Evolutionary conservation across 2,329 filamentous ascomycete genomes (phyloP).

Genomic region (Penicillium occitanis): DNA sequence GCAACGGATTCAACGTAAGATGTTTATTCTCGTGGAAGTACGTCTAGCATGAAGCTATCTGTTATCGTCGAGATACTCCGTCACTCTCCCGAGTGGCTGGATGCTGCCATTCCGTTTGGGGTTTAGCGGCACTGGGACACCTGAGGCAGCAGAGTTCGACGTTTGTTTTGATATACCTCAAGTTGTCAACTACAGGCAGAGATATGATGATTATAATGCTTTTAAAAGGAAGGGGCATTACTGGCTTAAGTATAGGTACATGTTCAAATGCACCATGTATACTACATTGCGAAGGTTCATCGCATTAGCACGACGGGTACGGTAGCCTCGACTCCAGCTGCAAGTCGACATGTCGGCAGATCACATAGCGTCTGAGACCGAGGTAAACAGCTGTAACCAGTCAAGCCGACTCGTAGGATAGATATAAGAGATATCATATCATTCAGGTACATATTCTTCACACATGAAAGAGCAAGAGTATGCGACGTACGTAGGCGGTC

Average conservation of each 20-base stretch:
- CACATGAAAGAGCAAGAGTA: background rate
- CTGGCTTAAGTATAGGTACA: background rate
- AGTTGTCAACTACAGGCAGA: background rate
- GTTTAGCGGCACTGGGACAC: conserved; percentile 8
- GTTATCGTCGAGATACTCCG: conserved; percentile 9
- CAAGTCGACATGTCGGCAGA: background rate
- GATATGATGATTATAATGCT: background rate
- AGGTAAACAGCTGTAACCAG: background rate
- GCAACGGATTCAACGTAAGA: background rate
- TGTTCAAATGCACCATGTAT: background rate
- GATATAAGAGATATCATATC: background rate
- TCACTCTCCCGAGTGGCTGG: conserved; percentile 3
- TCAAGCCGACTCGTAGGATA: background rate
- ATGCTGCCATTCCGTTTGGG: conserved; percentile 17
- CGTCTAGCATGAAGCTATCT: background rate
- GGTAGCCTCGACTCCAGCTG: background rate
- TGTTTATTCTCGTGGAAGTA: background rate
- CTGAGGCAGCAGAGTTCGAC: conserved; percentile 2
- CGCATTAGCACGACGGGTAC: background rate
- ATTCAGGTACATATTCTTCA: too few relatives aligned
- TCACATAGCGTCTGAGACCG: background rate
- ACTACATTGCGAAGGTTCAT: background rate
- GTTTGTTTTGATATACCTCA: background rate
- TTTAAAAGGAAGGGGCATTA: background rate
- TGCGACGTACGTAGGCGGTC: conserved; percentile 7